Evolutionary conservation across 176 grass and related monocot genomes (phyloP).

Genomic region (Cenchrus purpureus): DNA sequence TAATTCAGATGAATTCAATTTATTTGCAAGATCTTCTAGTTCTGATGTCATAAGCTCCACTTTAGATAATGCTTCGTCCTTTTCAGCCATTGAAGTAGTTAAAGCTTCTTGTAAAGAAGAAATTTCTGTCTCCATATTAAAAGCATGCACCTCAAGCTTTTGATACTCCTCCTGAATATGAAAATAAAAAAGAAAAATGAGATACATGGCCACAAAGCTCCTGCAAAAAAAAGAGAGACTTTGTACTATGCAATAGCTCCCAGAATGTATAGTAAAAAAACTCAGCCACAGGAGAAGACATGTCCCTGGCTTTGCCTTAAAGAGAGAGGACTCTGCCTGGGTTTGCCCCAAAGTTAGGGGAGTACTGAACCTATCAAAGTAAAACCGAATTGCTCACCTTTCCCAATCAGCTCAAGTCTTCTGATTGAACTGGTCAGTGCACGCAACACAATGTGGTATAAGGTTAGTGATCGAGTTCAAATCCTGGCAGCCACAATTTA

Average conservation of each 20-base stretch:
- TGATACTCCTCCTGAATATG: slow-evolving; percentile 77
- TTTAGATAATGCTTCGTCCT: slow-evolving; percentile 69
- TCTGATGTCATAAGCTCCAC: slow-evolving; percentile 63
- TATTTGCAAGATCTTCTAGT: slow-evolving; percentile 63
- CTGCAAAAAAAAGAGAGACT: background rate
- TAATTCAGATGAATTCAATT: slow-evolving; percentile 50
- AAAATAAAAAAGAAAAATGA: slow-evolving; percentile 26
- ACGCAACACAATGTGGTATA: no score
- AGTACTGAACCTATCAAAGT: no score
- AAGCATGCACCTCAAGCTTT: slow-evolving; percentile 67
- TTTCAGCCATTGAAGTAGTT: slow-evolving; percentile 57
- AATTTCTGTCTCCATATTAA: slow-evolving; percentile 73
- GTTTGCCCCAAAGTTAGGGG: no score
- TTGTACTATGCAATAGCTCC: background rate
- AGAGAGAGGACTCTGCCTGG: no score
- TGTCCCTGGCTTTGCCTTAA: background rate
- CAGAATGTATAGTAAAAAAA: background rate
- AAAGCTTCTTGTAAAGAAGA: slow-evolving; percentile 74
- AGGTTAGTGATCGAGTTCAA: no score
- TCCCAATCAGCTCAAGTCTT: no score
- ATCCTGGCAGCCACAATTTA: no score
- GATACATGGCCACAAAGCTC: slow-evolving; percentile 27
- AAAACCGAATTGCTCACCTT: no score
- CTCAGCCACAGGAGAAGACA: background rate
- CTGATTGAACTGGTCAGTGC: no score